A percentile compares a stretch with the other conserved stretches of the same genome.
Conservation (phyloP, 441 rosid genomes). For the Adansonia gregorii region DNA sequence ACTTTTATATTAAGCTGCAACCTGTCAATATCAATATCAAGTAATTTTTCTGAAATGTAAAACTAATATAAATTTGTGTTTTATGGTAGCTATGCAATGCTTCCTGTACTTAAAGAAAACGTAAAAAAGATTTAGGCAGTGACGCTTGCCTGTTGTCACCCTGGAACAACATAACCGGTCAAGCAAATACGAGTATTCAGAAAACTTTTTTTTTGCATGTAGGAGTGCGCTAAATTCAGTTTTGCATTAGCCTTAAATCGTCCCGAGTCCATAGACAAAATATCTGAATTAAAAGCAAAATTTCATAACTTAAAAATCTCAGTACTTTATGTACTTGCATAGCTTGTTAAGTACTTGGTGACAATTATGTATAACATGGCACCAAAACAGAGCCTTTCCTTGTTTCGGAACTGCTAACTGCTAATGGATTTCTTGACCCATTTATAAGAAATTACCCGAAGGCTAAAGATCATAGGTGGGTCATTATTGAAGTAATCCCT, state of each 20-base stretch:
- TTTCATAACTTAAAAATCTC: neutral
- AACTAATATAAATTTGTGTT: neutral
- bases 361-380: neutral
- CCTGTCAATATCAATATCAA: conserved; percentile 1
- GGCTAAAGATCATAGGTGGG: neutral
- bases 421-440: neutral
- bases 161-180: neutral
- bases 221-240: conserved; percentile 14
- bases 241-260: conserved; percentile 16
- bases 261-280: neutral
- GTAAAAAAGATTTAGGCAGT: conserved; percentile 8
- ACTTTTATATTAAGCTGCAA: conserved; percentile 12
- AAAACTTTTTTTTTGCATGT: neutral
- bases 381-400: conserved; percentile 11
- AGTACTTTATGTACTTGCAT: neutral
- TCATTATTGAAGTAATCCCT: neutral
- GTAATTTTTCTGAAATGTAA: neutral
- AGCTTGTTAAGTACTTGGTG: neutral
- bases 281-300: neutral
- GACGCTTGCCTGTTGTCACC: neutral
- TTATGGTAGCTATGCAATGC: neutral
- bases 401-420: neutral
- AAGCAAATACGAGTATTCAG: too few relatives aligned
- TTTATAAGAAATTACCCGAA: neutral
- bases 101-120: neutral